phyloP scores from a whole-genome alignment of 768 basidiomycete genomes.

The Xerocomellus chrysenteron region DNA sequence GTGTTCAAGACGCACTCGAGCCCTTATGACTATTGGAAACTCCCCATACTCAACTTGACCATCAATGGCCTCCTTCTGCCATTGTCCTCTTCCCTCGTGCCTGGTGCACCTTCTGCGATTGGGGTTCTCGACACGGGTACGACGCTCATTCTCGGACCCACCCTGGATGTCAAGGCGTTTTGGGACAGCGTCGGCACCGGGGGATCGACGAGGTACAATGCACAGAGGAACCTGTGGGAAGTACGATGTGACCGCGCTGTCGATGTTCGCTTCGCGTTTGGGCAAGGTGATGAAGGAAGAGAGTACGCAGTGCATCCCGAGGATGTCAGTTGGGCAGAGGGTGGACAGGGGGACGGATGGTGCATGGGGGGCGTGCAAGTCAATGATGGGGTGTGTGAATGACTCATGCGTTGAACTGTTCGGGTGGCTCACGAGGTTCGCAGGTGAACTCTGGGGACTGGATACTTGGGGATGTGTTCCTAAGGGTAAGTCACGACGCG shows the following conservation, averaged over 20 bases:
- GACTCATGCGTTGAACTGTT: not conserved
- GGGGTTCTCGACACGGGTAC: constrained; percentile 66
- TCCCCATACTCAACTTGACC: constrained; percentile 46
- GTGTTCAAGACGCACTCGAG: constrained; percentile 38
- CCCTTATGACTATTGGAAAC: constrained; percentile 58
- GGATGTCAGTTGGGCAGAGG: constrained; percentile 52
- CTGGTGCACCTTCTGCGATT: constrained; percentile 41
- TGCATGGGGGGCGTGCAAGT: constrained; percentile 58
- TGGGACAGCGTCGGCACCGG: constrained; percentile 47
- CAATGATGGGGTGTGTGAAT: constrained; percentile 44
- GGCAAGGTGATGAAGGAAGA: constrained; percentile 30
- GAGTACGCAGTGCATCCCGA: constrained; percentile 50
- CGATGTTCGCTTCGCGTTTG: constrained; percentile 46
- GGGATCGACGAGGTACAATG: constrained; percentile 38
- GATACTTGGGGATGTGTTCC: constrained; percentile 58
- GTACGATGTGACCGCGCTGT: constrained; percentile 50
- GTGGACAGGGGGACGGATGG: constrained; percentile 42
- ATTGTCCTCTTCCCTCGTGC: constrained; percentile 46
- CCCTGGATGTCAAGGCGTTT: constrained; percentile 50
- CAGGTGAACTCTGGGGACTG: constrained; percentile 59
- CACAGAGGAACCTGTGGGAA: constrained; percentile 42
- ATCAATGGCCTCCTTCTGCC: constrained; percentile 42
- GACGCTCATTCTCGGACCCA: constrained; percentile 54
- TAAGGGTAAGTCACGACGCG: constrained; percentile 40
- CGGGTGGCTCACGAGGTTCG: constrained; percentile 1